Evolutionary conservation across 225 moss, liverwort and hornwort genomes (phyloP).

Genomic region (Marchantia polymorpha): DNA sequence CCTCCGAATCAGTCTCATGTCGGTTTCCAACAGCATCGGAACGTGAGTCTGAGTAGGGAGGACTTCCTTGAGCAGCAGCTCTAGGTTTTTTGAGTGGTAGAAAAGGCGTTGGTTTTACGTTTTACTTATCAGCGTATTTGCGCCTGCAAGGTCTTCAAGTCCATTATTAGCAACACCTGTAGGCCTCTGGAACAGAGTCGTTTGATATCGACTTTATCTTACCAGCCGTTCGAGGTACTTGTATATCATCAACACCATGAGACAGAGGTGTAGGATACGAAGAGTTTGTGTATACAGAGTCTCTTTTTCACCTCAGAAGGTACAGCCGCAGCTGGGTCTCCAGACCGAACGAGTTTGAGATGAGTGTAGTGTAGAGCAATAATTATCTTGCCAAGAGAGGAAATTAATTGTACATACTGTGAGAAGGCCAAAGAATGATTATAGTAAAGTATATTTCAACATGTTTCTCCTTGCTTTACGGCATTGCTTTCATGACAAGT

Average conservation of each 20-base stretch:
- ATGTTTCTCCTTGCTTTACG: not conserved
- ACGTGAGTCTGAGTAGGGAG: constrained; percentile 31
- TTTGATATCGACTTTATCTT: not conserved
- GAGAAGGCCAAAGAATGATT: not conserved
- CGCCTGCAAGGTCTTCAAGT: not conserved
- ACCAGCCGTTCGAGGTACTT: no score
- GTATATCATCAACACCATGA: not conserved
- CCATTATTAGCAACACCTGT: not conserved
- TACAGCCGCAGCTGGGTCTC: not conserved
- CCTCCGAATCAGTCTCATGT: constrained; percentile 6
- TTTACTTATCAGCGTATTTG: not conserved
- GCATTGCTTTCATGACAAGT: not conserved
- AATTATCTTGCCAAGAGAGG: not conserved
- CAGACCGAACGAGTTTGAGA: not conserved
- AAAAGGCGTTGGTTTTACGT: not conserved
- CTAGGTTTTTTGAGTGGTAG: constrained; percentile 30
- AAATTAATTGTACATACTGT: not conserved
- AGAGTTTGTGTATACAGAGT: not conserved
- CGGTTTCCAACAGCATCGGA: constrained; percentile 22
- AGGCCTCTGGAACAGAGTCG: not conserved
- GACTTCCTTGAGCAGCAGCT: constrained; percentile 86
- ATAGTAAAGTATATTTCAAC: not conserved
- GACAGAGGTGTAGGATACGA: not conserved
- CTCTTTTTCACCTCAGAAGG: not conserved
- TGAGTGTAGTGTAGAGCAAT: not conserved